These are phyloP conservation scores for Ophiostoma quercus DNA, from an alignment of 2,329 filamentous ascomycete species.

Conservation along the genomic window DNA sequence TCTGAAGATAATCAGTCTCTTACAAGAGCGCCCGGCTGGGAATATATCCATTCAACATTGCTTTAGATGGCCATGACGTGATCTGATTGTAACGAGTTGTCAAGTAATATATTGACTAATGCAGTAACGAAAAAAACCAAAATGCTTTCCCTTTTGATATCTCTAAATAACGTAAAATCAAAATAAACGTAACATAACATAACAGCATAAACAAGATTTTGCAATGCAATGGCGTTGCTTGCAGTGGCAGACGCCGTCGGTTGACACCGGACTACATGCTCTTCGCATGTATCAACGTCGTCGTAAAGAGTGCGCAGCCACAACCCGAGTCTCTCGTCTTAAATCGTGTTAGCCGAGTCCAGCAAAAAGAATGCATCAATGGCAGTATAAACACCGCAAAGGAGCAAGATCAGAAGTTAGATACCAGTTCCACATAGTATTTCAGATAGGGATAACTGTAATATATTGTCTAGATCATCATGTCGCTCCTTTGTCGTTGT, in stretches of 20 bases:
- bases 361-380: too few species aligned
- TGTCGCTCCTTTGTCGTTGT: slow-evolving; percentile 10
- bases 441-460: slow-evolving; percentile 19
- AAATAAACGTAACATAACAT: background rate
- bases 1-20: background rate
- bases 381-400: background rate
- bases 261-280: background rate
- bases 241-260: background rate
- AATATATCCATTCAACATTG: slow-evolving; percentile 13
- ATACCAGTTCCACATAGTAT: slow-evolving; percentile 4
- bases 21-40: background rate
- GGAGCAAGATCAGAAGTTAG: slow-evolving; percentile 16
- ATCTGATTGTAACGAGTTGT: background rate
- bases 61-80: background rate
- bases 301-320: background rate
- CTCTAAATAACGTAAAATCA: slow-evolving; percentile 13
- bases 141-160: slow-evolving; percentile 15
- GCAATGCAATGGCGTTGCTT: background rate
- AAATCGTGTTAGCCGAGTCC: background rate
- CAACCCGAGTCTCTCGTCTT: background rate
- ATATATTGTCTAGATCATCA: slow-evolving; percentile 18
- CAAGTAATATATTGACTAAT: background rate
- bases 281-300: background rate
- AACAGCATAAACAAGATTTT: background rate
- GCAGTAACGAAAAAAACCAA: background rate